Evolutionary conservation across 2,329 filamentous ascomycete genomes (phyloP).

Genomic region (Trichoderma sp.): DNA sequence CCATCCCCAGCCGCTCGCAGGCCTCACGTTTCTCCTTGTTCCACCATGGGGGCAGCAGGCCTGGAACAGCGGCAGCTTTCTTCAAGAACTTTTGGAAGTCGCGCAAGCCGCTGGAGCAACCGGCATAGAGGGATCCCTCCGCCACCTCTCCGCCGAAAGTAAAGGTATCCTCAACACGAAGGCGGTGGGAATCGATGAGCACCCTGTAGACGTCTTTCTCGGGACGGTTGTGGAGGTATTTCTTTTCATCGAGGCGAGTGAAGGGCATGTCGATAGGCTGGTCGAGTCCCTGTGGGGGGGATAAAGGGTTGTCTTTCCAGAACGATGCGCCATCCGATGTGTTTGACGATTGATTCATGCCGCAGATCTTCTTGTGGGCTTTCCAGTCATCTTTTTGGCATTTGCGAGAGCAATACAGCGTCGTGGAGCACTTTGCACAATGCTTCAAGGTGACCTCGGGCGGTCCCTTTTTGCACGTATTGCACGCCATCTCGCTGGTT

Average conservation of each 20-base stretch:
- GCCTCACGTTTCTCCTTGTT: conserved; percentile 33
- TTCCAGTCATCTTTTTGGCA: conserved; percentile 54
- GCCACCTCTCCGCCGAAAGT: conserved; percentile 28
- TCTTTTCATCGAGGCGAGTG: conserved; percentile 37
- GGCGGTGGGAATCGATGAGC: conserved; percentile 47
- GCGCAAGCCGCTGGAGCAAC: conserved; percentile 23
- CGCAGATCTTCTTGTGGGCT: conserved; percentile 44
- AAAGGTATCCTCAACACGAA: conserved; percentile 42
- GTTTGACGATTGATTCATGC: conserved; percentile 13
- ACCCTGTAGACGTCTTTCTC: conserved; percentile 44
- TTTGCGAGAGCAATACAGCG: conserved; percentile 48
- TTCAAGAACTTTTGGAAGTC: conserved; percentile 40
- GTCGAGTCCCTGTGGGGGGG: conserved; percentile 22
- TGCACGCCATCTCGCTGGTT: conserved; percentile 18
- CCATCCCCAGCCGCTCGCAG: conserved; percentile 38
- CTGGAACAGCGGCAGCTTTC: conserved; percentile 24
- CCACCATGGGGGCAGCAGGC: conserved; percentile 47
- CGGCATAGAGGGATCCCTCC: conserved; percentile 31
- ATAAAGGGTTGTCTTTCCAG: background rate
- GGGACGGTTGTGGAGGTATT: conserved; percentile 43
- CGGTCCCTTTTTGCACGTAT: conserved; percentile 30
- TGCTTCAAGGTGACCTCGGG: conserved; percentile 32
- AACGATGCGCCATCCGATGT: conserved; percentile 17
- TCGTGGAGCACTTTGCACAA: conserved; percentile 47
- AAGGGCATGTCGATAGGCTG: conserved; percentile 36